phyloP scores from a whole-genome alignment of 1,284 basidiomycete species.

The Sutorius eximius region DNA sequence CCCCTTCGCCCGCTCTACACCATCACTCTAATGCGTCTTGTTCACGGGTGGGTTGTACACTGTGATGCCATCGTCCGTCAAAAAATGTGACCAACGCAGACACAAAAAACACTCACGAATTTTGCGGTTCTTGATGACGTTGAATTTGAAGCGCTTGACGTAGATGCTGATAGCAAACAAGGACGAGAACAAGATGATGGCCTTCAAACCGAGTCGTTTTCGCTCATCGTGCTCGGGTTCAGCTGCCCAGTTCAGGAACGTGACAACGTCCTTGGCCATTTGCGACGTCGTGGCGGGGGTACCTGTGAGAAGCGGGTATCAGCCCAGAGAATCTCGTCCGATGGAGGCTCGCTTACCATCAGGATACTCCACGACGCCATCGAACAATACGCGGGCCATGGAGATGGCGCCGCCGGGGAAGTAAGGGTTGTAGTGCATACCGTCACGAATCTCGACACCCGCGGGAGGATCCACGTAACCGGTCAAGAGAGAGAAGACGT shows the following conservation, averaged over 20 bases:
- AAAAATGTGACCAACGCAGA: background rate
- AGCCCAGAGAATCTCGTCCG: background rate
- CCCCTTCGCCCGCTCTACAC: slow-evolving; percentile 9
- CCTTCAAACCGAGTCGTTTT: slow-evolving; percentile 95
- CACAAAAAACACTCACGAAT: slow-evolving; percentile 58
- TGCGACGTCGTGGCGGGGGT: slow-evolving; percentile 98
- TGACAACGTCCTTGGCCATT: slow-evolving; percentile 98
- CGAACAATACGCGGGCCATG: slow-evolving; percentile 97
- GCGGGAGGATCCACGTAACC: slow-evolving; percentile 97
- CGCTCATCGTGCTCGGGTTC: slow-evolving; percentile 98
- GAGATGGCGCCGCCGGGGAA: slow-evolving; percentile 98
- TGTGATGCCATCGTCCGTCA: slow-evolving; percentile 26
- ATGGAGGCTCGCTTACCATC: slow-evolving; percentile 58
- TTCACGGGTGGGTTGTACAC: slow-evolving; percentile 55
- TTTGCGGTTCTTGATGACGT: slow-evolving; percentile 89
- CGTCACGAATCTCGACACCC: slow-evolving; percentile 94
- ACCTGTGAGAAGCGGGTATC: slow-evolving; percentile 46
- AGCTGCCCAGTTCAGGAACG: slow-evolving; percentile 93
- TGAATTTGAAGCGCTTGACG: slow-evolving; percentile 96
- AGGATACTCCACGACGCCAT: slow-evolving; percentile 93
- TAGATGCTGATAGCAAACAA: slow-evolving; percentile 83
- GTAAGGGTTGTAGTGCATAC: slow-evolving; percentile 98
- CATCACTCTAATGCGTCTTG: slow-evolving; percentile 39
- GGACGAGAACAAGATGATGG: slow-evolving; percentile 85
- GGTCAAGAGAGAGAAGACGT: slow-evolving; percentile 95